Conservation (phyloP, 2,329 filamentous ascomycete genomes). For the Ceratocystis eucalypticola region DNA sequence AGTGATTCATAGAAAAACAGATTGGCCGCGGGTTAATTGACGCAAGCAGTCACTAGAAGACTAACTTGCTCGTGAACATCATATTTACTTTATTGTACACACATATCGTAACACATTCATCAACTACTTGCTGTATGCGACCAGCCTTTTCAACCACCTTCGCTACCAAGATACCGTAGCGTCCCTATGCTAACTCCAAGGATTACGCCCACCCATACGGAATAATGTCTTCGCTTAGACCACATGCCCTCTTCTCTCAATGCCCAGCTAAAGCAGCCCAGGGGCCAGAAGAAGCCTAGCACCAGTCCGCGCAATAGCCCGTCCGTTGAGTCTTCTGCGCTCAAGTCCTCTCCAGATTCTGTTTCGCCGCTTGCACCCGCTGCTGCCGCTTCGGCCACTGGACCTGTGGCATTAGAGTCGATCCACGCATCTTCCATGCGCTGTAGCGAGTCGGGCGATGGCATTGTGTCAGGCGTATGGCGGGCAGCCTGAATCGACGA, state of each 20-base stretch:
- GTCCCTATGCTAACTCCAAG: constrained; percentile 51
- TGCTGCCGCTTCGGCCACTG: constrained; percentile 25
- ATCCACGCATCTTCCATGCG: constrained; percentile 84
- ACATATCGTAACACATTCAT: constrained; percentile 9
- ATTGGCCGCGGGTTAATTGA: too few species aligned
- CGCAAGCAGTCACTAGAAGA: too few species aligned
- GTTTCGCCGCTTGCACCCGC: constrained; percentile 15
- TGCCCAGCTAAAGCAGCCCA: constrained; percentile 75
- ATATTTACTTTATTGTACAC: not conserved
- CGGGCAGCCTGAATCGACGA: constrained; percentile 67
- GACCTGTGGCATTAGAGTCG: constrained; percentile 45
- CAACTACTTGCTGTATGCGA: constrained; percentile 11
- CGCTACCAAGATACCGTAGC: constrained; percentile 37
- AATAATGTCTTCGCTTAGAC: constrained; percentile 57
- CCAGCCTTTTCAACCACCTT: not conserved
- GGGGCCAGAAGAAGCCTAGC: constrained; percentile 88
- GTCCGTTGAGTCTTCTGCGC: constrained; percentile 51
- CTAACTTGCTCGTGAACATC: not conserved
- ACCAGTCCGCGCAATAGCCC: constrained; percentile 78
- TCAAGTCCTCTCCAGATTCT: constrained; percentile 25
- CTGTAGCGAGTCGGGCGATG: constrained; percentile 59
- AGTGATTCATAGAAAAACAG: not conserved
- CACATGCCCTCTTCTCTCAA: constrained; percentile 79
- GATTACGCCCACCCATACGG: constrained; percentile 54
- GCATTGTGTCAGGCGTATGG: constrained; percentile 81